Conservation (phyloP, 2,329 filamentous ascomycete species). For the Xylariaceae sp. region DNA sequence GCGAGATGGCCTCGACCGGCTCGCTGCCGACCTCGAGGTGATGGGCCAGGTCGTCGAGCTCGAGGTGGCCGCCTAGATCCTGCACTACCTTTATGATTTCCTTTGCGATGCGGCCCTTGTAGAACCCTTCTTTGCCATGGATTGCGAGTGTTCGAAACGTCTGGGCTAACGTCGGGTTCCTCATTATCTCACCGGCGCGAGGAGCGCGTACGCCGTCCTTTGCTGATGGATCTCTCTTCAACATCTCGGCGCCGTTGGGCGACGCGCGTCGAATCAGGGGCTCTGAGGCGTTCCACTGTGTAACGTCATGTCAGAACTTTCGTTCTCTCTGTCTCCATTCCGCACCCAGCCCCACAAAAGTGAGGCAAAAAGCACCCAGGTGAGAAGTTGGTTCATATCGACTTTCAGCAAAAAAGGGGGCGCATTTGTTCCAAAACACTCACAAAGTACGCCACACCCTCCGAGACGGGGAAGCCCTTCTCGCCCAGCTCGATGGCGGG, state of each 20-base stretch:
- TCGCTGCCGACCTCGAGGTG: slow-evolving; percentile 67
- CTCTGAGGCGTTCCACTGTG: slow-evolving; percentile 68
- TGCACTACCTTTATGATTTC: slow-evolving; percentile 72
- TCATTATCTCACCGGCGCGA: slow-evolving; percentile 78
- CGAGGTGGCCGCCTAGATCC: slow-evolving; percentile 70
- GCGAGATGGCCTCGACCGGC: slow-evolving; percentile 76
- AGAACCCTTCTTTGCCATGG: slow-evolving; percentile 87
- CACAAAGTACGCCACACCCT: slow-evolving; percentile 65
- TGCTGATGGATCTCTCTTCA: slow-evolving; percentile 68
- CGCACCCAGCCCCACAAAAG: neutral
- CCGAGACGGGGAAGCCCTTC: slow-evolving; percentile 82
- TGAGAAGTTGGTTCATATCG: too few species aligned
- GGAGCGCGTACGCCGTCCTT: slow-evolving; percentile 69
- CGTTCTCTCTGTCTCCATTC: neutral
- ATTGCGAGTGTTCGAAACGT: slow-evolving; percentile 76
- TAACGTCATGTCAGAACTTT: neutral
- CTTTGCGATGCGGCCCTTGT: slow-evolving; percentile 76
- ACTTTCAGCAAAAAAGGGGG: too few species aligned
- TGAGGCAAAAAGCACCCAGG: neutral
- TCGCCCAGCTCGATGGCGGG: slow-evolving; percentile 85
- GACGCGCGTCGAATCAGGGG: slow-evolving; percentile 62
- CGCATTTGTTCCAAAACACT: too few species aligned
- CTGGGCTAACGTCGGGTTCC: slow-evolving; percentile 71
- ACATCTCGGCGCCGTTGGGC: slow-evolving; percentile 80
- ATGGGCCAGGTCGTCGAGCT: slow-evolving; percentile 71